These are phyloP conservation scores for Syncephalastrum racemosum DNA, from an alignment of 371 early-diverging fungal genomes.

Conservation along the genomic window DNA sequence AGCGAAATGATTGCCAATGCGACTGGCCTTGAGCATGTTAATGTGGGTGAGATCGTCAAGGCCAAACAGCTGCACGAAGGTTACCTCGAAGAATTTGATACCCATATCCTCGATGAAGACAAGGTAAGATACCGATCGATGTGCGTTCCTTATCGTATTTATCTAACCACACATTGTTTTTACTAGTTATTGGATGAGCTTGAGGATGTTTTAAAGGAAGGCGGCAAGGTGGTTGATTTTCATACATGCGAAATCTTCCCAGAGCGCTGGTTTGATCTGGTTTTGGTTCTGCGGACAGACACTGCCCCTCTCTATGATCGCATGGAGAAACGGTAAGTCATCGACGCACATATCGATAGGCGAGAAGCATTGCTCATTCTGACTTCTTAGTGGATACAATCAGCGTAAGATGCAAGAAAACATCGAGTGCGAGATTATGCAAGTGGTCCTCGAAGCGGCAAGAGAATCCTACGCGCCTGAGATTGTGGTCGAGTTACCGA, in stretches of 20 bases:
- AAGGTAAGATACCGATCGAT: slow-evolving; percentile 64
- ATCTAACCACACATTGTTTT: background rate
- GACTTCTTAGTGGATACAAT: slow-evolving; percentile 75
- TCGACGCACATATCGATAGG: background rate
- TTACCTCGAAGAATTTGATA: slow-evolving; percentile 86
- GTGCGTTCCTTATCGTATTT: background rate
- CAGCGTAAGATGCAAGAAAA: slow-evolving; percentile 93
- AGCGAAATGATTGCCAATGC: slow-evolving; percentile 78
- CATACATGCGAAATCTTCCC: slow-evolving; percentile 95
- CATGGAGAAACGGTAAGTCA: slow-evolving; percentile 72
- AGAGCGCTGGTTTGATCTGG: slow-evolving; percentile 96
- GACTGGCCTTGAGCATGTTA: slow-evolving; percentile 74
- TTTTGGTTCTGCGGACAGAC: slow-evolving; percentile 87
- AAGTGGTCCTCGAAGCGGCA: slow-evolving; percentile 93
- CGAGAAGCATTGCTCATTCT: background rate
- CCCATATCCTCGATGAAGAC: slow-evolving; percentile 92
- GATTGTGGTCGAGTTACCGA: slow-evolving; percentile 78
- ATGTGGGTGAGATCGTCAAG: slow-evolving; percentile 90
- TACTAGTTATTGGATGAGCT: slow-evolving; percentile 80
- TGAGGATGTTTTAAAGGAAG: slow-evolving; percentile 74
- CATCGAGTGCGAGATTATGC: slow-evolving; percentile 98
- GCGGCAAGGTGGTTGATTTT: slow-evolving; percentile 91
- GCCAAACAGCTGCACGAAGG: slow-evolving; percentile 86
- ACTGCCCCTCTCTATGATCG: slow-evolving; percentile 83
- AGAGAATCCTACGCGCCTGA: slow-evolving; percentile 79